Conservation (phyloP, 495 filamentous ascomycete genomes). For the Podospora conica region DNA sequence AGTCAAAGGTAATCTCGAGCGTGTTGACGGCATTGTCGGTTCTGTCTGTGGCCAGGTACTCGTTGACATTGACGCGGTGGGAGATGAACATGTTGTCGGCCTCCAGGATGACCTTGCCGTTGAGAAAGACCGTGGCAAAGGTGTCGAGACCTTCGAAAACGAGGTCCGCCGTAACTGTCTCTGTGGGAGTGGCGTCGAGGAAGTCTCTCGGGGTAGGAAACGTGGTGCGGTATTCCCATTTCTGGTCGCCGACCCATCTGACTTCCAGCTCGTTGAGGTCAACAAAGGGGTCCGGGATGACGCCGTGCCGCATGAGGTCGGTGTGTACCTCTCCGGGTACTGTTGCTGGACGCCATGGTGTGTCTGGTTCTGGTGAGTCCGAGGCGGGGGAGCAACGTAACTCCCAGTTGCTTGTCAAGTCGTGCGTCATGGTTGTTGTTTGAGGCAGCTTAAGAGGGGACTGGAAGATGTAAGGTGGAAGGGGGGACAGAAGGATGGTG, state of each 20-base stretch:
- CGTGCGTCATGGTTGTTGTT: neutral
- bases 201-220: slow-evolving; percentile 33
- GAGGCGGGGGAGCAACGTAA: slow-evolving; percentile 9
- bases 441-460: neutral
- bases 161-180: slow-evolving; percentile 38
- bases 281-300: slow-evolving; percentile 57
- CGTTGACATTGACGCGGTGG: slow-evolving; percentile 39
- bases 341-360: slow-evolving; percentile 16
- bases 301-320: slow-evolving; percentile 19
- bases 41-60: slow-evolving; percentile 11
- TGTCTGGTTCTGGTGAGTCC: slow-evolving; percentile 3
- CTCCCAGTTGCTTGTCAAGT: slow-evolving; percentile 11
- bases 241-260: slow-evolving; percentile 64
- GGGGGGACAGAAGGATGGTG: neutral
- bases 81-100: slow-evolving; percentile 62
- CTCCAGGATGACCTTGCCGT: slow-evolving; percentile 52
- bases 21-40: slow-evolving; percentile 11
- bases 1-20: slow-evolving; percentile 41
- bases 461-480: neutral
- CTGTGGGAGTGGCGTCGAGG: neutral
- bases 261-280: slow-evolving; percentile 62
- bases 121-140: slow-evolving; percentile 60
- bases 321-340: slow-evolving; percentile 23
- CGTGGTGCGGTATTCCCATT: slow-evolving; percentile 48
- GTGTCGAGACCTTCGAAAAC: slow-evolving; percentile 72